Base-by-base conservation (phyloP, 495 filamentous ascomycete species). In the Neurospora intermedia region DNA sequence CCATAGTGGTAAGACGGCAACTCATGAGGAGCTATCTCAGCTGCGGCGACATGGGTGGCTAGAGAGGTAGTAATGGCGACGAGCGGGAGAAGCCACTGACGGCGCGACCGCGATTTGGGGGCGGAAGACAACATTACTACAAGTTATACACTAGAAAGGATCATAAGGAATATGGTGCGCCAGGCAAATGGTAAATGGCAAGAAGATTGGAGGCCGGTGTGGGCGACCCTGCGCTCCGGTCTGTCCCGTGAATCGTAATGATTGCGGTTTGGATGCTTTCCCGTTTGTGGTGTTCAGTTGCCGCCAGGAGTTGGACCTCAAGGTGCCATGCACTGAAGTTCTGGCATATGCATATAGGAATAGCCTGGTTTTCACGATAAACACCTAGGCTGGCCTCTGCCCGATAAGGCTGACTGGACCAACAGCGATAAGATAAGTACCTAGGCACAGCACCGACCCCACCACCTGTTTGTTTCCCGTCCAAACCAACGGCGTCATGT, bases 1-100 rank as follows among this genome's bases (percentile, higher is more conserved):
- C 83, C 83, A 73, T 83, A 86, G 72, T 85, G 82, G 70, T 86
- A 86, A 9, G 84, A 85, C 0, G 85, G 83, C 16, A 86, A 76
- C n/a, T 74, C 66, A 69, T 73, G 54, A 66, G 54, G 54, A 35
- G 15, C 54, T 0, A 35, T 66, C 6, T 66, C 54, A 2, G 54
- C 54, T 35, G 54, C 54, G 54, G 15, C 15, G 15, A 35, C 15
- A 5, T 2, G 16, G 27, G 54, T 35, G 0, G 27, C 54, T 18
- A 66, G 3, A 38, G 54, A 66, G 54, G 54, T 62, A 7, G 54
- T 10, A 27, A 66, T 66, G 54, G 54, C 54, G 54, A 9, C 54
- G 15, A 66, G 27, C 3, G 54, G 15, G 54, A 66, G 15, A 35
- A 66, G 54, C 54, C 54, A 66, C 31, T 38, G 54, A 66, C 54